phyloP scores from a whole-genome alignment of 2,329 filamentous ascomycete genomes.

The Arthrobotrys entomopaga region DNA sequence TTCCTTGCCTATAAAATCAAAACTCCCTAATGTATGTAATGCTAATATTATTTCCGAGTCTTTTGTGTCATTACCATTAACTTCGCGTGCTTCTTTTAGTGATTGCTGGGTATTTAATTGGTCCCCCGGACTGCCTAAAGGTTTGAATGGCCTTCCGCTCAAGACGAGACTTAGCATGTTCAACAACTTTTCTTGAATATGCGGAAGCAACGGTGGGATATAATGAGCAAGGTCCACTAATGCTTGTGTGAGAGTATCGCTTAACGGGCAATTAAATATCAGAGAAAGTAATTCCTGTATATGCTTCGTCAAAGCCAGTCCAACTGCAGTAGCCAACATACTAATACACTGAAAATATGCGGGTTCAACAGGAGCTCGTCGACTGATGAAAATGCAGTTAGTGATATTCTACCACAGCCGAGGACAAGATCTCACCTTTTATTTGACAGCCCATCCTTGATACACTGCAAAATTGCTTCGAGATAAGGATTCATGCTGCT shows the following conservation, averaged over 20 bases:
- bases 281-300: conserved; percentile 95
- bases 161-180: conserved; percentile 95
- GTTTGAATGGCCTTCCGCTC: conserved; percentile 89
- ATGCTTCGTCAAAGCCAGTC: conserved; percentile 96
- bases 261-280: conserved; percentile 95
- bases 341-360: conserved; percentile 81
- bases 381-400: conserved; percentile 23
- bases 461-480: conserved; percentile 91
- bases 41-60: conserved; percentile 92
- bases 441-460: conserved; percentile 75
- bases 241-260: conserved; percentile 91
- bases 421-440: conserved; percentile 56
- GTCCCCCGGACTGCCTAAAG: conserved; percentile 85
- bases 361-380: conserved; percentile 56
- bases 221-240: conserved; percentile 99
- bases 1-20: conserved; percentile 77
- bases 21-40: conserved; percentile 94
- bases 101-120: conserved; percentile 74
- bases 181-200: conserved; percentile 90
- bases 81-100: conserved; percentile 42
- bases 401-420: neutral
- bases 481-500: conserved; percentile 95
- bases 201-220: conserved; percentile 90
- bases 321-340: conserved; percentile 91
- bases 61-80: conserved; percentile 68